Percentiles rank a stretch among this genome's conserved stretches.
These are phyloP conservation scores for Ustilago curta DNA, from an alignment of 1,284 basidiomycete species.

Conservation along the genomic window DNA sequence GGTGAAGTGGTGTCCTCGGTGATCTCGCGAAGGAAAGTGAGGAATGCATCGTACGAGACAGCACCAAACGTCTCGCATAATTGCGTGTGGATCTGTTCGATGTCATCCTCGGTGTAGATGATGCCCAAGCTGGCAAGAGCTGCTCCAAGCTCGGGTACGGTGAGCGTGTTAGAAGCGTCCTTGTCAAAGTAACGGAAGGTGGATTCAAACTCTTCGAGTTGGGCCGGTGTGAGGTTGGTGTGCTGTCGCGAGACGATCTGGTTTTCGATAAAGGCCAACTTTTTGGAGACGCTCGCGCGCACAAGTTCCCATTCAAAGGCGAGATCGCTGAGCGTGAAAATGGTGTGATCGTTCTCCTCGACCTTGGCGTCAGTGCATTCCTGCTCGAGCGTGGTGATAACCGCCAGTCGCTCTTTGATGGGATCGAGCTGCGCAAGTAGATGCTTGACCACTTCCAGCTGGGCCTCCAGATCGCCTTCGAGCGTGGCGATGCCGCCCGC, in stretches of 20 bases:
- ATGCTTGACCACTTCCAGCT: conserved; percentile 44
- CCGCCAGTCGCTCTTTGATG: conserved; percentile 39
- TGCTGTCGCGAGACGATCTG: conserved; percentile 93
- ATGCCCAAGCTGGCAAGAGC: conserved; percentile 94
- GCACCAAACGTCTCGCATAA: conserved; percentile 86
- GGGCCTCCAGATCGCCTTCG: conserved; percentile 58
- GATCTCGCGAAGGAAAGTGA: conserved; percentile 87
- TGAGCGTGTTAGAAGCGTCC: conserved; percentile 88
- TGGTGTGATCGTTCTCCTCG: conserved; percentile 96
- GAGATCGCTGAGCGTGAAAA: conserved; percentile 89
- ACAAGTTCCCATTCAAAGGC: conserved; percentile 89
- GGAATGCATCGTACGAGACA: conserved; percentile 92
- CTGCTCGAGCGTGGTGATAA: conserved; percentile 59
- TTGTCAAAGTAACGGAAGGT: conserved; percentile 98
- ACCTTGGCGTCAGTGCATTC: conserved; percentile 90
- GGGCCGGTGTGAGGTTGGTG: conserved; percentile 92
- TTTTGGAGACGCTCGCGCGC: conserved; percentile 83
- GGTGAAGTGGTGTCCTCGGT: conserved; percentile 94
- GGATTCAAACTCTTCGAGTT: conserved; percentile 95
- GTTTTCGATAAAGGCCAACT: conserved; percentile 94
- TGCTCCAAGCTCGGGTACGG: conserved; percentile 86
- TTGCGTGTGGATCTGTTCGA: conserved; percentile 85
- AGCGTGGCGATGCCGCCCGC: conserved; percentile 49
- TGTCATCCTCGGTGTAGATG: conserved; percentile 87
- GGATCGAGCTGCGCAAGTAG: conserved; percentile 46